Evolutionary conservation across 306 rosid genomes (phyloP), one percentile per base, ranked within the genome.

Genomic region (Prunus campanulata): DNA sequence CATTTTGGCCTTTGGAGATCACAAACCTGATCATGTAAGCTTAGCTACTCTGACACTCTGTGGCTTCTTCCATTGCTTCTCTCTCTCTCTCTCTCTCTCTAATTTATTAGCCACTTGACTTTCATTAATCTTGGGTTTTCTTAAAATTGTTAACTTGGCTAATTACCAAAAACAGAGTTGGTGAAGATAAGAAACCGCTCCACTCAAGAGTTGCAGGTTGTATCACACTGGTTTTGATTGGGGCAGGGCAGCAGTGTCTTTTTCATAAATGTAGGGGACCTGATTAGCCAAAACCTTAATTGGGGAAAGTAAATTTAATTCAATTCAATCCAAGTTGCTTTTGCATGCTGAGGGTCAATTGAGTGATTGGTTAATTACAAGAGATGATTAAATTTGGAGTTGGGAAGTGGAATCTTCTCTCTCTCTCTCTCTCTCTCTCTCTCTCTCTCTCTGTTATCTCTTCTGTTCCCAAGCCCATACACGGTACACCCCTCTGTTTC

Each of bases 391-490:
- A 74, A 80, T 71, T 77, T 80, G 48, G 74, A 78, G 76, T 87
- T 81, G 92, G 88, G 85, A 91, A 88, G 79, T 79, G 87, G 77
- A 81, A 78, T 78, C 72, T 86, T 52, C 79, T 77, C 78, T 32
- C 82, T 68, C 71, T 66, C 74, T 66, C 73, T 77, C 64, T 62
- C 86, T 77, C 77, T 77, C 77, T 83, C 82, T 68, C 71, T 66
- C 74, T 66, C 73, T 77, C 64, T 62, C 86, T 77, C 77, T 64
- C 75, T 83, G 85, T 88, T 82, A 85, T 93, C 96, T 85, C 84
- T 75, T 78, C 83, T 82, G 88, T 84, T 89, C 82, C 91, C 92
- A 87, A 83, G 80, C 93, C 98, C 97, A 87, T 85, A 82, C 25
- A 24, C 25, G 25, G 25, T 24, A 24, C 93, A 74, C 70, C 72